Evolutionary conservation across 202 grass and related monocot species (phyloP).

Genomic region (Zizania palustris): DNA sequence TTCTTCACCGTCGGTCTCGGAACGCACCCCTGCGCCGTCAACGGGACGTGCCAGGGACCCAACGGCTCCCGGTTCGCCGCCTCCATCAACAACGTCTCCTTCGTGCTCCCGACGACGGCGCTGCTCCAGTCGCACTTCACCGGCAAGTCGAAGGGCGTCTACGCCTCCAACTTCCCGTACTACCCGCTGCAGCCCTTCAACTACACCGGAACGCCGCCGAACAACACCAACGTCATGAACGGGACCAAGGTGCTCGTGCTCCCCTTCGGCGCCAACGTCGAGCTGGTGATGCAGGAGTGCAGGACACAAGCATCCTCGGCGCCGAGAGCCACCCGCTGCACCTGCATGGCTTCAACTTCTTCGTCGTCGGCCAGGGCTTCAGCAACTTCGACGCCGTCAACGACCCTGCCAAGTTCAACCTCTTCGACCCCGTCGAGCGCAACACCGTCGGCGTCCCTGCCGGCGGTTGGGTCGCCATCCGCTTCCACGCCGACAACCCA

Average conservation of each 20-base stretch:
- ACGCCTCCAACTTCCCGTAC: conserved; percentile 50
- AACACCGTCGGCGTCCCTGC: conserved; percentile 73
- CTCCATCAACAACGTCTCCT: conserved; percentile 78
- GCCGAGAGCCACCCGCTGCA: conserved; percentile 86
- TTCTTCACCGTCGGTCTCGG: no score
- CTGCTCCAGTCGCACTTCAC: conserved; percentile 69
- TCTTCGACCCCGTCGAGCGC: conserved; percentile 59
- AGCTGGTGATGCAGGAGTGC: conserved; percentile 93
- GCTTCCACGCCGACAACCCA: conserved; percentile 68
- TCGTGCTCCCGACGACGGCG: conserved; percentile 48
- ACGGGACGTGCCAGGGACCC: conserved; percentile 63
- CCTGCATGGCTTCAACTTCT: conserved; percentile 91
- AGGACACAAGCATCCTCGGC: conserved; percentile 70
- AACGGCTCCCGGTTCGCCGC: conserved; percentile 60
- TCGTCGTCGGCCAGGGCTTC: conserved; percentile 57
- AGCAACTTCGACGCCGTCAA: conserved; percentile 59
- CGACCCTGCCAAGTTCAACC: conserved; percentile 56
- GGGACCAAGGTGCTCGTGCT: conserved; percentile 61
- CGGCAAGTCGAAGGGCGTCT: conserved; percentile 45
- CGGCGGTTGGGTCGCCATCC: conserved; percentile 69
- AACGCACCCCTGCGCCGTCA: neutral
- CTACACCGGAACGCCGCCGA: conserved; percentile 61
- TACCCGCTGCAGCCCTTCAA: conserved; percentile 51
- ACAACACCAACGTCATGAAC: conserved; percentile 62
- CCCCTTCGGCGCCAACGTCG: conserved; percentile 52